Evolutionary conservation across 805 yeast species (phyloP), one percentile per base, ranked within the genome.

Genomic region (Yarrowia sp.): DNA sequence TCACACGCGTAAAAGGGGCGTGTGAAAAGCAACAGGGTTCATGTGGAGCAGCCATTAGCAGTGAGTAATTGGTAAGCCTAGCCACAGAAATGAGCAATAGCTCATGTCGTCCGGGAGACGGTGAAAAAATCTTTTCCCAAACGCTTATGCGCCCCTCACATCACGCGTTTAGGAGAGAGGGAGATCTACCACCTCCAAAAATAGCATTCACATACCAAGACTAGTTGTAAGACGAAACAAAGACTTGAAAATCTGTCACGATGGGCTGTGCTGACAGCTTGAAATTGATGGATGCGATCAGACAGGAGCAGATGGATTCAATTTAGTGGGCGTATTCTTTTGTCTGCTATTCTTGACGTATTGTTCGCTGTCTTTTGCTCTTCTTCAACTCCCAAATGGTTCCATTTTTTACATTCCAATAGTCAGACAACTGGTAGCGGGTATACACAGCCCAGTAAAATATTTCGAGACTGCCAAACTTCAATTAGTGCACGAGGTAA

Each of bases 1-100:
- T 13, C 56, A 34, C 15, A 50, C 56, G 56, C 56, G 56, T 50
- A 34, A 34, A 17, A 50, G 56, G 56, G 56, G 56, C 9, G 9
- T 7, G 39, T 2, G 12, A 36, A 34, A 30, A 10, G 10, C 15
- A 17, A 34, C 40, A 50, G 56, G 13, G 40, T 36, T 50, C 40
- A 33, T 50, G 56, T 17, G 56, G 56, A 17, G 56, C 50, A 46
- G 50, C 20, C 49, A 1, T 4, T 24, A 7, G 30, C 30, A 24
- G n/a, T 24, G 30, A 7, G 30, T 24, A 24, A 24, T 24, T 24
- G 30, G 30, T 24, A 24, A 24, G 3, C 30, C 30, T 24, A 24
- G 38, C 20, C 55, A n/a, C 38, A 15, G 10, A 15, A 34, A 15
- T 15, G 20, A 10, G 42, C 24, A 10, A n/a, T 3, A 4, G 42